Evolutionary conservation across 768 basidiomycete genomes (phyloP).

Genomic region (Kwoniella pini): DNA sequence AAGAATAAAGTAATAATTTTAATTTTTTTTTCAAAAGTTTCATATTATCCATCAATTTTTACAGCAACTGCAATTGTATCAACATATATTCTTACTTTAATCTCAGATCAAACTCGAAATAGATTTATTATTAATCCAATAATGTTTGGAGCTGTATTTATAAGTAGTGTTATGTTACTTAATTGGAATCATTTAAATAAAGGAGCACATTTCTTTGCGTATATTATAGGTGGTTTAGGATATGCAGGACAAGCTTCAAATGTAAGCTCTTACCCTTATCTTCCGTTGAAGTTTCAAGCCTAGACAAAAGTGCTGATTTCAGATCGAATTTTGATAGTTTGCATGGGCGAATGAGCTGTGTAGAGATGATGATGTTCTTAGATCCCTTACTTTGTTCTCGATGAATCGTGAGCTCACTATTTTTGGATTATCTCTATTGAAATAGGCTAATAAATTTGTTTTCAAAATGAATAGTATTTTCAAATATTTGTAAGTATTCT

Average conservation of each 20-base stretch:
- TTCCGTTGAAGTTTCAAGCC: too few species aligned
- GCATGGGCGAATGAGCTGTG: slow-evolving; percentile 81
- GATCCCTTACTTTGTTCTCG: slow-evolving; percentile 68
- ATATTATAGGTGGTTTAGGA: slow-evolving; percentile 66
- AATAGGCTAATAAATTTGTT: too few species aligned
- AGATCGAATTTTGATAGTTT: slow-evolving; percentile 55
- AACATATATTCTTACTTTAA: slow-evolving; percentile 31
- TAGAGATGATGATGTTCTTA: slow-evolving; percentile 69
- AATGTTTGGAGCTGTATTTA: slow-evolving; percentile 35
- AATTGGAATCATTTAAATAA: slow-evolving; percentile 64
- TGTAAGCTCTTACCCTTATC: too few species aligned
- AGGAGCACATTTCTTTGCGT: slow-evolving; percentile 71
- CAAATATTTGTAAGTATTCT: slow-evolving; percentile 5
- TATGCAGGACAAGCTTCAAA: slow-evolving; percentile 76
- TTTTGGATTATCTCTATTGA: too few species aligned
- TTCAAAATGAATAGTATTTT: neutral
- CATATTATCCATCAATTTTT: slow-evolving; percentile 41
- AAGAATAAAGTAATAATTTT: neutral
- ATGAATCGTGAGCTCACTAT: slow-evolving; percentile 62
- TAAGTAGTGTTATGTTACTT: slow-evolving; percentile 57
- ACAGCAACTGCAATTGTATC: slow-evolving; percentile 40
- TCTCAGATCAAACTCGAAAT: slow-evolving; percentile 28
- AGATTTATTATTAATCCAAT: slow-evolving; percentile 44
- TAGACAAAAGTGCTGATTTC: too few species aligned
- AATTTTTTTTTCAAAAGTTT: slow-evolving; percentile 15